phyloP scores from a whole-genome alignment of 1,284 basidiomycete genomes.

The Moesziomyces aphidis region DNA sequence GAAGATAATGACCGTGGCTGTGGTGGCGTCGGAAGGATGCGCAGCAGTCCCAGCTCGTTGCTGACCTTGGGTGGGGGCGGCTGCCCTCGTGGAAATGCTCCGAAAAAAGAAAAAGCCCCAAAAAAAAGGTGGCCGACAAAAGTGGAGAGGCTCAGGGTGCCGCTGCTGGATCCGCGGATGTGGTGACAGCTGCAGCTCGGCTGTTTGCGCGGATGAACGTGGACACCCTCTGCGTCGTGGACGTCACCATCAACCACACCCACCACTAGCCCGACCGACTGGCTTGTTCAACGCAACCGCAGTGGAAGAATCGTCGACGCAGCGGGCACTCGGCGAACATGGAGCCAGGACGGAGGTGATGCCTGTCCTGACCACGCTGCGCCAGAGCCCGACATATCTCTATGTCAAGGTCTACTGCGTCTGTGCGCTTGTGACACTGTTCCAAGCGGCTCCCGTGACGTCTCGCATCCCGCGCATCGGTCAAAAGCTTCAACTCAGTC shows the following conservation, averaged over 20 bases:
- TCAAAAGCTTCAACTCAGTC: conserved; percentile 33
- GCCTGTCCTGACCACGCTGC: conserved; percentile 50
- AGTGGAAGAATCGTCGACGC: not conserved
- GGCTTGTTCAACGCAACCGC: not conserved
- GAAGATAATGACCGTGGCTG: not conserved
- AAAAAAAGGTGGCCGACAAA: conserved; percentile 6
- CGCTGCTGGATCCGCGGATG: conserved; percentile 6
- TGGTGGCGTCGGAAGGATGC: not conserved
- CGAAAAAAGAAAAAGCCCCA: conserved; percentile 1
- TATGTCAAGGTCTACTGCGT: conserved; percentile 64
- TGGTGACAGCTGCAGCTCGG: conserved; percentile 1
- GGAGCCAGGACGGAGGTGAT: conserved; percentile 24
- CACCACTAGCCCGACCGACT: not conserved
- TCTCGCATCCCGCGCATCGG: conserved; percentile 49
- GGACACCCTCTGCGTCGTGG: conserved; percentile 4
- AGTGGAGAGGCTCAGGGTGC: not conserved
- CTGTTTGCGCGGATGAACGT: conserved; percentile 11
- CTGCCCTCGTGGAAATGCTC: conserved; percentile 2
- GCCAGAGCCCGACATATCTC: conserved; percentile 60
- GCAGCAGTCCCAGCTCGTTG: not conserved
- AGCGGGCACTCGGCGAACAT: conserved; percentile 4
- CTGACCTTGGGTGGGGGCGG: no score
- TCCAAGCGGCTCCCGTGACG: conserved; percentile 58
- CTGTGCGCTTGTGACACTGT: conserved; percentile 60
- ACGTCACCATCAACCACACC: no score